A percentile compares a stretch with the other conserved stretches of the same genome.
phyloP scores from a whole-genome alignment of 2,329 filamentous ascomycete genomes.

The Clarireedia paspali region DNA sequence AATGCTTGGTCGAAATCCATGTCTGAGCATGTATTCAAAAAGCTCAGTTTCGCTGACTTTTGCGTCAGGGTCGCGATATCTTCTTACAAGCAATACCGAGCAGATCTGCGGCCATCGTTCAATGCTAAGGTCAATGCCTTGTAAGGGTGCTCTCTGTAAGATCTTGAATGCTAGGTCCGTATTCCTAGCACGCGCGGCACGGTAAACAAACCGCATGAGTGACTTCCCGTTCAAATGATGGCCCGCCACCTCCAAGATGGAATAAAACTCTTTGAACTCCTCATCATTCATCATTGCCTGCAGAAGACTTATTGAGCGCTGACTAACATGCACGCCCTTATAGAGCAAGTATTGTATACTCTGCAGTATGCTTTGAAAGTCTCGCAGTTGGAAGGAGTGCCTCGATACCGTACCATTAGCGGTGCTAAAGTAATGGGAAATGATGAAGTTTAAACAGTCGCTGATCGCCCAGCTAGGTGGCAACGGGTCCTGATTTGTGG shows the following conservation, averaged over 20 bases:
- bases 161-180: conserved; percentile 36
- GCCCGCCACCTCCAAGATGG: conserved; percentile 10
- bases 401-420: neutral
- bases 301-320: conserved; percentile 19
- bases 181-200: conserved; percentile 34
- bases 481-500: conserved; percentile 4
- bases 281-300: conserved; percentile 12
- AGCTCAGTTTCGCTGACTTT: conserved; percentile 44
- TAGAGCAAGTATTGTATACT: conserved; percentile 2
- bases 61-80: conserved; percentile 30
- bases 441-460: conserved; percentile 5
- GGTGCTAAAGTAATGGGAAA: conserved; percentile 7
- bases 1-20: conserved; percentile 56
- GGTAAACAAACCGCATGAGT: conserved; percentile 24
- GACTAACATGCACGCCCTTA: conserved; percentile 7
- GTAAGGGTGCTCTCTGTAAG: conserved; percentile 32
- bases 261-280: conserved; percentile 18
- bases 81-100: conserved; percentile 46
- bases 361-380: conserved; percentile 2
- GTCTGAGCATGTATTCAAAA: conserved; percentile 47
- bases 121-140: conserved; percentile 38
- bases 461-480: conserved; percentile 6
- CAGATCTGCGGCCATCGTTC: conserved; percentile 45
- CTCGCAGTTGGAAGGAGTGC: neutral
- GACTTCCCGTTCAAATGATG: conserved; percentile 20